phyloP scores from a whole-genome alignment of 1,139 yeast genomes.

The Eremothecium sinecaudum region DNA sequence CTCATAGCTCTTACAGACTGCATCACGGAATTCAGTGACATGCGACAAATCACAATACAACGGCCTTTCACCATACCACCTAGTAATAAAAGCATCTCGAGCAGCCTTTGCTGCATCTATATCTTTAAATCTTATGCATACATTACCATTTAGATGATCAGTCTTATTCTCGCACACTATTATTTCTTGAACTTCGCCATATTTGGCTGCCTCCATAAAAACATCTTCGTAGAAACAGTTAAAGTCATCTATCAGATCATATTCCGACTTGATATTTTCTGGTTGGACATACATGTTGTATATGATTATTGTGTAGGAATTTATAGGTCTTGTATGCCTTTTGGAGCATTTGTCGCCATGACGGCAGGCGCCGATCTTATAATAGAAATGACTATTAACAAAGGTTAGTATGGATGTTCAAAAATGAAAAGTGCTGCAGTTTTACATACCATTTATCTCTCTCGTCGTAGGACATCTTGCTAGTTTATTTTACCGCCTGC shows the following conservation, averaged over 20 bases:
- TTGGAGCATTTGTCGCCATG: constrained; percentile 88
- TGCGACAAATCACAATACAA: constrained; percentile 77
- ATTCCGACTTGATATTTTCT: constrained; percentile 22
- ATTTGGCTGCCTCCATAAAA: constrained; percentile 52
- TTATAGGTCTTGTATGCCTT: constrained; percentile 60
- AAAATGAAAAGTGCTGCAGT: neutral
- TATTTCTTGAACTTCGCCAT: constrained; percentile 53
- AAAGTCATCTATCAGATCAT: constrained; percentile 32
- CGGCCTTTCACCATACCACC: constrained; percentile 80
- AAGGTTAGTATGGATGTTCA: constrained; percentile 1
- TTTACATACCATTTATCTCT: constrained; percentile 35
- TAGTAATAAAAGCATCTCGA: constrained; percentile 50
- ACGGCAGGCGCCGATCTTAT: constrained; percentile 85
- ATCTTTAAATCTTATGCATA: constrained; percentile 53
- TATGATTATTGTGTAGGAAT: constrained; percentile 57
- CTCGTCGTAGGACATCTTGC: constrained; percentile 22
- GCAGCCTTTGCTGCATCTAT: constrained; percentile 55
- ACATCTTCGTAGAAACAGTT: constrained; percentile 67
- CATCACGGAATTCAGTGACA: constrained; percentile 59
- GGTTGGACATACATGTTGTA: constrained; percentile 69
- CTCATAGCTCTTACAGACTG: constrained; percentile 68
- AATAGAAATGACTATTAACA: constrained; percentile 45
- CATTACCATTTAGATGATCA: constrained; percentile 77
- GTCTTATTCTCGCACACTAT: constrained; percentile 79
- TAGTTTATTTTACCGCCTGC: neutral